Base-by-base conservation (phyloP, 495 filamentous ascomycete genomes). In the Xylaria bambusicola region DNA sequence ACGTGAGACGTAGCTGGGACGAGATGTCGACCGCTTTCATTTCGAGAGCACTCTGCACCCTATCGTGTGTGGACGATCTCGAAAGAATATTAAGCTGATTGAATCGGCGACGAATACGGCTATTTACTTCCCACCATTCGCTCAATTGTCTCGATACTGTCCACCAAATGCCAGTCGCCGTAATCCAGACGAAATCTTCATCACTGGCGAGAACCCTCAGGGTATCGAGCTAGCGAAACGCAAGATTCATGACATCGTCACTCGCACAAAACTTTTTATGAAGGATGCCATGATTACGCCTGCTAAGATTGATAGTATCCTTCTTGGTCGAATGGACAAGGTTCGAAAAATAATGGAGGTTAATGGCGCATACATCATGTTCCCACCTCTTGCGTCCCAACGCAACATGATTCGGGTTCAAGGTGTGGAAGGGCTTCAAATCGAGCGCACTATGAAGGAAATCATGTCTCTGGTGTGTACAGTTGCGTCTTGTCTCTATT, bases 71-170 rank as follows among this genome's bases (percentile, higher is more conserved):
- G 94, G 94, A 26, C 88, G 93, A 13, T 90, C 88, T 60, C 84
- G 93, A 65, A 94, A 96, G 77, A 97, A 97, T 67, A 93, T 98
- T 74, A 97, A 97, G 79, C 77, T 92, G 52, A 97, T 98, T 66
- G 94, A 98, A 71, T 93, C 94, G 13, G 82, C 87, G 20, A 96
- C 94, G 13, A 89, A 90, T 64, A 97, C 95, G 13, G 93, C 94
- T 36, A 97, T 98, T 61, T 98, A 98, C 74, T 97, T 98, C 68
- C 94, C 94, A 18, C 89, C 92, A 6, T 98, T 97, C 66, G 90
- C 93, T 23, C 85, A 84, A 41, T 85, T 96, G 35, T 96, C 92
- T 68, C 88, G 90, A 41, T 98, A 97, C 66, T 89, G 84, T 33
- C 92, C 95, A 1, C 85, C 82, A 23, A 88, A 88, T 52, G 90